Base-by-base conservation (phyloP, 2,329 filamentous ascomycete genomes). In the Myriosclerotinia scirpicola region DNA sequence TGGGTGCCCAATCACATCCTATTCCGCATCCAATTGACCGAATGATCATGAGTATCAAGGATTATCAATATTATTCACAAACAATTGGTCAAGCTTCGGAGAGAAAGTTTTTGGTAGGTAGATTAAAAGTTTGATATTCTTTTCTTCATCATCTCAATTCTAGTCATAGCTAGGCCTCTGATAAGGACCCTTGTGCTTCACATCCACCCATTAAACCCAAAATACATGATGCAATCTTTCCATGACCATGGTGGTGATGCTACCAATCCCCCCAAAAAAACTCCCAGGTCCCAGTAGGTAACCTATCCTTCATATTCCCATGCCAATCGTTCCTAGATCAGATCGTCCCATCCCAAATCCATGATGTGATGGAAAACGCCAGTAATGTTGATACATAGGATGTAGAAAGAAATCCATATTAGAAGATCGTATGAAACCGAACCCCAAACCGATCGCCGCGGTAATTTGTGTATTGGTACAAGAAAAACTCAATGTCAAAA, bases 181-280 rank as follows among this genome's bases (percentile, higher is more conserved):
- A 46, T 9, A n/a, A 46, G 44, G 44, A n/a, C 20, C 44, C 44
- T 46, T n/a, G 44, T 20, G 44, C 50, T 30, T 53, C 50, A 53
- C 15, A 53, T 34, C 15, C 26, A 53, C 17, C 50, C 50, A 53
- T 53, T 53, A 53, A 17, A 17, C 22, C 22, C 48, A 52, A 53
- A 53, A 20, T 59, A 59, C 55, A 59, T 34, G 42, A 46, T 26
- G 55, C 55, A 59, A 46, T 59, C 55, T 59, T 59, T 59, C 55
- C 55, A 44, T 36, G 9, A n/a, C 55, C 55, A 59, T 59, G 40
- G 55, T 14, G 55, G 55, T 59, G 55, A 59, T 59, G 55, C 55
- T 46, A 59, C 55, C 55, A 34, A 44, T 58, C 36, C 55, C 30
- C 30, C 3, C 40, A 34, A 44, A 8, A 55, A 59, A 59, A 59